Conservation (phyloP, 2,329 filamentous ascomycete species). For the Arthrinium puccinioides region DNA sequence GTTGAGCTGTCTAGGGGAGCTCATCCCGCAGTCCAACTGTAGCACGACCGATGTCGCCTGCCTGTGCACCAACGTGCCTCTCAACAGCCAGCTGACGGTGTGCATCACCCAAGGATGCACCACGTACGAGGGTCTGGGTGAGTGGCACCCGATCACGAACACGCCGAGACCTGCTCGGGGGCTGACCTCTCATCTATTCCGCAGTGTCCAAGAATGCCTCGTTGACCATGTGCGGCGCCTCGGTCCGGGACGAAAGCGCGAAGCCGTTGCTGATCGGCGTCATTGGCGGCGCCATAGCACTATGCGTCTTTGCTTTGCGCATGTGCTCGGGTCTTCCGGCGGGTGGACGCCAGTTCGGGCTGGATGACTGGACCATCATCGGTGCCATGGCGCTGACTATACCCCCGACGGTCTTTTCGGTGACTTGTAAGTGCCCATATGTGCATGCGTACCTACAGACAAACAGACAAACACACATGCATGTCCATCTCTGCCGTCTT, state of each 20-base stretch:
- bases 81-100: background rate
- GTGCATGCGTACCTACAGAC: too few species aligned
- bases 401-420: constrained; percentile 9
- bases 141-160: too few species aligned
- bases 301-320: constrained; percentile 6
- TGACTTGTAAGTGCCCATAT: too few species aligned
- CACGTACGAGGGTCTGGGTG: constrained; percentile 8
- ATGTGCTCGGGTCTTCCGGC: constrained; percentile 6
- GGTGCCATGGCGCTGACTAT: constrained; percentile 6
- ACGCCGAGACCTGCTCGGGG: too few species aligned
- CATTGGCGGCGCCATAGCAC: constrained; percentile 8
- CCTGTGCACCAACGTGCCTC: background rate
- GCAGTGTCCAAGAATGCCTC: constrained; percentile 9
- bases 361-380: constrained; percentile 10
- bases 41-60: background rate
- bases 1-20: background rate
- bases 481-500: too few species aligned
- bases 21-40: background rate
- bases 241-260: constrained; percentile 5
- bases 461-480: too few species aligned
- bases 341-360: constrained; percentile 6
- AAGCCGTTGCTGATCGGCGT: constrained; percentile 8
- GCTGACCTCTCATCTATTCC: background rate
- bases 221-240: constrained; percentile 7
- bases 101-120: constrained; percentile 4